phyloP scores from a whole-genome alignment of 2,329 filamentous ascomycete species.

The Penicillium hesseltinei region DNA sequence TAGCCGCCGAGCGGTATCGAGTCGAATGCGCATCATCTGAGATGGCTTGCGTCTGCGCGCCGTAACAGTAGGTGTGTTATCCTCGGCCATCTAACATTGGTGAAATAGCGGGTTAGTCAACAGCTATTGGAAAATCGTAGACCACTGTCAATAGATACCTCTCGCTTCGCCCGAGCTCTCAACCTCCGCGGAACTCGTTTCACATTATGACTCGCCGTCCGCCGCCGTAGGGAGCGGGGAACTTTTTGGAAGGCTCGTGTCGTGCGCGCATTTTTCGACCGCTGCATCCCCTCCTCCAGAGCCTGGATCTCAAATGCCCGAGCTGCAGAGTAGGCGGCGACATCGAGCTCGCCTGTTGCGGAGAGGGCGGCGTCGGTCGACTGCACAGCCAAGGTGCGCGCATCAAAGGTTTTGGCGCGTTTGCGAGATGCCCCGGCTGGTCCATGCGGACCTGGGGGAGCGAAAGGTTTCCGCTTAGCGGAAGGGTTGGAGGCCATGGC shows the following conservation, averaged over 20 bases:
- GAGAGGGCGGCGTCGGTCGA: constrained; percentile 50
- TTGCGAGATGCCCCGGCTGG: constrained; percentile 36
- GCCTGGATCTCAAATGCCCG: constrained; percentile 88
- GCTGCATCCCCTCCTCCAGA: constrained; percentile 76
- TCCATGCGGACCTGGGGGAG: constrained; percentile 19
- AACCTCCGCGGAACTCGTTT: constrained; percentile 81
- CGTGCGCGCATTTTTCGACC: constrained; percentile 62
- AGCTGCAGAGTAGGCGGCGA: constrained; percentile 78
- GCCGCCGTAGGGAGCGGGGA: constrained; percentile 75
- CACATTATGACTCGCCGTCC: constrained; percentile 93
- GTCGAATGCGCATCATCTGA: constrained; percentile 53
- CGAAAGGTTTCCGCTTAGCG: constrained; percentile 34
- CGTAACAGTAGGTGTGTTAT: constrained; percentile 83
- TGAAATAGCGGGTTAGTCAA: not conserved
- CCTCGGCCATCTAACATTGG: constrained; percentile 67
- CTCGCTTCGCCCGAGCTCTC: constrained; percentile 63
- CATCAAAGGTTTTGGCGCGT: constrained; percentile 45
- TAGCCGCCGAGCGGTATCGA: constrained; percentile 72
- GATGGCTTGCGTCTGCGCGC: constrained; percentile 50
- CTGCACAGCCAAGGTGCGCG: constrained; percentile 46
- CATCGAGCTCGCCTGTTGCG: constrained; percentile 73
- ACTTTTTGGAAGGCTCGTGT: constrained; percentile 87
- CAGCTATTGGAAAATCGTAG: not conserved
- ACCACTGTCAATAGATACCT: constrained; percentile 41
- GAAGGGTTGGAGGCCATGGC: constrained; percentile 34